Evolutionary conservation across 352 stramenopile genomes (phyloP), one percentile per base, ranked within the genome.

Genomic region (Globisporangium paddicum): DNA sequence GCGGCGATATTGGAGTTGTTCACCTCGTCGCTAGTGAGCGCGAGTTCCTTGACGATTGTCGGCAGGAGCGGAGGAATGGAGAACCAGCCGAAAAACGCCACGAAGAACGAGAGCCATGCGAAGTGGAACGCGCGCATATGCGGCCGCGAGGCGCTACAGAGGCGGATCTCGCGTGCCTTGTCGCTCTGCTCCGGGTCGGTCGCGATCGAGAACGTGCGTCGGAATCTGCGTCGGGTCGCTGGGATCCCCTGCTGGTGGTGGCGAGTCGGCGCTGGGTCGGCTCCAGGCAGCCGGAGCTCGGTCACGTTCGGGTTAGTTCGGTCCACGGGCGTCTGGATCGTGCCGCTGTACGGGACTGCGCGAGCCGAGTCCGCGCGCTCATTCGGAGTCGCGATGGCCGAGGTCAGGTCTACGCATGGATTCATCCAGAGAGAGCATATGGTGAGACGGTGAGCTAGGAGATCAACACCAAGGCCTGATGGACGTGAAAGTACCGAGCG

Each of bases 61-160:
- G 86, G 77, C 54, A 98, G 83, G 46, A 98, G 80, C 30, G 95
- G 95, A 28, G 93, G 90, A 69, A 98, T 96, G 45, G 88, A 84
- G 69, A 98, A 98, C 90, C 93, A 98, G 49, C 93, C 89, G 63
- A 97, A 92, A 78, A 98, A 98, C 52, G 93, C 93, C 47, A 94
- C 84, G 77, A 98, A 98, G 77, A 98, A 98, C 40, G 74, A 91
- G 14, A 97, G 64, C 92, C 92, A 98, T 18, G 88, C 69, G 66
- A 79, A 90, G 77, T 98, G 93, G 73, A 98, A 97, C 23, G 90
- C 87, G 48, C 93, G 84, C 91, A 98, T 98, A 72, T 98, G 93
- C 0, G 95, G 93, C 13, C 76, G 73, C 60, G 66, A 71, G 63
- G 77, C 80, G 56, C 52, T 93, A 41, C 32, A 68, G 2, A 92